These are phyloP conservation scores for Sindora glabra DNA, from an alignment of 306 rosid species.

Conservation along the genomic window DNA sequence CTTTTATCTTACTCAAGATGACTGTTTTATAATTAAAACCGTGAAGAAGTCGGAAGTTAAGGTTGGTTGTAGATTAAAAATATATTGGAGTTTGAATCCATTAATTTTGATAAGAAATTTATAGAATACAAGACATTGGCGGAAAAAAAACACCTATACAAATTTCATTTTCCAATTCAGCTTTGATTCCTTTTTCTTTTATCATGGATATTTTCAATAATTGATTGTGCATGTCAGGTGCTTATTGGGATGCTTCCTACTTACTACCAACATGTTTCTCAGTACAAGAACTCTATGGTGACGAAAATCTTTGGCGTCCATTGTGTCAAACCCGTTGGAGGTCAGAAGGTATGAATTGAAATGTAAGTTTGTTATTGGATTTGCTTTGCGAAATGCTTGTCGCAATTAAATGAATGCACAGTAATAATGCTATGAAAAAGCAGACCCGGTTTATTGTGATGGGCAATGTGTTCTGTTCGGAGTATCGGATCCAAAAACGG, in stretches of 20 bases:
- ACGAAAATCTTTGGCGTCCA: conserved; percentile 48
- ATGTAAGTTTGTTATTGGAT: not conserved
- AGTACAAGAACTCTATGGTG: conserved; percentile 42
- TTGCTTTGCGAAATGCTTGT: conserved; percentile 1
- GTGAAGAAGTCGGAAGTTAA: conserved; percentile 54
- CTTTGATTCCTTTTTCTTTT: conserved; percentile 3
- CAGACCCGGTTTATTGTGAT: conserved; percentile 47
- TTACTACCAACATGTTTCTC: conserved; percentile 42
- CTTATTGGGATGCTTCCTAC: conserved; percentile 49
- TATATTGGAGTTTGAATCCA: not conserved
- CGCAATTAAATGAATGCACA: not conserved
- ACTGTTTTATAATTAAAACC: conserved; percentile 42
- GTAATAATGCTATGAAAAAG: not conserved
- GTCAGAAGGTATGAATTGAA: conserved; percentile 34
- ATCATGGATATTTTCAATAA: conserved; percentile 13
- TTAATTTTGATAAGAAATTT: not conserved
- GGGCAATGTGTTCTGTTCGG: conserved; percentile 52
- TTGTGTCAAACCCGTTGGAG: conserved; percentile 48
- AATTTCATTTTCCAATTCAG: conserved; percentile 14
- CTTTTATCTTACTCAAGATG: conserved; percentile 51
- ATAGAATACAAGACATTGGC: not conserved
- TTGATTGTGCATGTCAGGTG: conserved; percentile 36
- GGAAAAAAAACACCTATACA: not conserved
- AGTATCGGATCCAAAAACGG: conserved; percentile 44
- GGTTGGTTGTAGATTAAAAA: conserved; percentile 27